These are phyloP conservation scores for Plasmopara viticola DNA, from an alignment of 352 stramenopile species.

Conservation along the genomic window DNA sequence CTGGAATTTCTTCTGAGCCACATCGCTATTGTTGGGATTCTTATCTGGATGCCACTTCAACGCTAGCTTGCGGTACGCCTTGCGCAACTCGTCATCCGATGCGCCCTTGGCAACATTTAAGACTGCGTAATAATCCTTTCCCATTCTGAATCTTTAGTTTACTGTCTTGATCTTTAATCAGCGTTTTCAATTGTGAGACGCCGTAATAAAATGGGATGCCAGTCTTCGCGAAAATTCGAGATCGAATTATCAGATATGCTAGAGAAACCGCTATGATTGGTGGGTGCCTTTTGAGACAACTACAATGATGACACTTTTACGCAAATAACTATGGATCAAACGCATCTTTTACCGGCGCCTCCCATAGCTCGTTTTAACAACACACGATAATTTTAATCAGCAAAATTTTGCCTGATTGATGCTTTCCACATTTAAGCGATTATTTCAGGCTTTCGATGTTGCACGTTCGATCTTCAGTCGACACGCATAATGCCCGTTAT, in stretches of 20 bases:
- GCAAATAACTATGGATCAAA: too few relatives aligned
- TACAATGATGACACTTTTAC: background rate
- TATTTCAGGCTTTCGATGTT: too few relatives aligned
- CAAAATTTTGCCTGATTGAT: too few relatives aligned
- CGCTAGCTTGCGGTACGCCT: conserved; percentile 86
- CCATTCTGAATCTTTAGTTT: conserved; percentile 26
- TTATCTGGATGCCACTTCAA: conserved; percentile 92
- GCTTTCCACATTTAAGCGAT: too few relatives aligned
- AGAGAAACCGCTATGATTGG: too few relatives aligned
- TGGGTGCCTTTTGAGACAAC: background rate
- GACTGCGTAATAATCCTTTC: conserved; percentile 83
- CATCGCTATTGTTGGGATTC: conserved; percentile 84
- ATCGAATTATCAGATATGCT: conserved; percentile 4
- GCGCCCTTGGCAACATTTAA: conserved; percentile 62
- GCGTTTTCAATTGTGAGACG: conserved; percentile 20
- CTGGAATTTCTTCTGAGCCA: conserved; percentile 89
- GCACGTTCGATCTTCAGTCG: too few relatives aligned
- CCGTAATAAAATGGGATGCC: conserved; percentile 7
- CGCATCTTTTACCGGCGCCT: too few relatives aligned
- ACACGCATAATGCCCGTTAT: too few relatives aligned
- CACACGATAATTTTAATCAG: too few relatives aligned
- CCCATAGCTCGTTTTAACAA: too few relatives aligned
- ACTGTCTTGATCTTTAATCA: conserved; percentile 8
- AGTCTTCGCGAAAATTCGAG: conserved; percentile 28
- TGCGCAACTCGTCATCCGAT: conserved; percentile 74